These are phyloP conservation scores for Alternaria arborescens DNA, from an alignment of 2,329 filamentous ascomycete genomes.

Conservation along the genomic window DNA sequence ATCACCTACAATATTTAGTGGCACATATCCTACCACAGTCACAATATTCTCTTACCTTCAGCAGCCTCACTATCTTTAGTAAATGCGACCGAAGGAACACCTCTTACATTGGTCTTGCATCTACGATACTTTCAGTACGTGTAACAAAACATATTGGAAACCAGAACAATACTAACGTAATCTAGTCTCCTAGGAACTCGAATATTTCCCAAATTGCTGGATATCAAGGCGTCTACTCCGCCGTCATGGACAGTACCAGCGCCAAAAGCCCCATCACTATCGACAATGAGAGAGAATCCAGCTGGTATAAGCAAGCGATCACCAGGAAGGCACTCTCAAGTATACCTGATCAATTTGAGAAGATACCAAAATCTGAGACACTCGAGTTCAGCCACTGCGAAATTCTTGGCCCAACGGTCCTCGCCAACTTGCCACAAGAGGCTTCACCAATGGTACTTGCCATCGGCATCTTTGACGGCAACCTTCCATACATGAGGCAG, in stretches of 20 bases:
- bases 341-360: background rate
- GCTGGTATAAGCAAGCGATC: background rate
- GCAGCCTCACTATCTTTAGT: background rate
- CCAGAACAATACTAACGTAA: background rate
- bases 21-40: background rate
- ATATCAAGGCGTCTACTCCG: background rate
- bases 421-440: background rate
- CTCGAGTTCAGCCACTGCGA: background rate
- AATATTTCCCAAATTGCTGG: background rate
- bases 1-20: background rate
- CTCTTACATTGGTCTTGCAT: background rate
- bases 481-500: rapidly evolving
- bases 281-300: background rate
- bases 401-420: background rate
- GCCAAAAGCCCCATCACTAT: background rate
- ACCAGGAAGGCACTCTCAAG: background rate
- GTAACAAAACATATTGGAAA: background rate
- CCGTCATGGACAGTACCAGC: background rate
- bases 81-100: background rate
- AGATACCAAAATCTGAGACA: background rate
- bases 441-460: background rate
- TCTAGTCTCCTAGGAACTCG: background rate
- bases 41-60: rapidly evolving
- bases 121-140: background rate
- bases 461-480: background rate